Percentiles rank a stretch among this genome's conserved stretches.
Evolutionary conservation across 495 filamentous ascomycete genomes (phyloP).

Genomic region (Sabuloglossum arenarium): DNA sequence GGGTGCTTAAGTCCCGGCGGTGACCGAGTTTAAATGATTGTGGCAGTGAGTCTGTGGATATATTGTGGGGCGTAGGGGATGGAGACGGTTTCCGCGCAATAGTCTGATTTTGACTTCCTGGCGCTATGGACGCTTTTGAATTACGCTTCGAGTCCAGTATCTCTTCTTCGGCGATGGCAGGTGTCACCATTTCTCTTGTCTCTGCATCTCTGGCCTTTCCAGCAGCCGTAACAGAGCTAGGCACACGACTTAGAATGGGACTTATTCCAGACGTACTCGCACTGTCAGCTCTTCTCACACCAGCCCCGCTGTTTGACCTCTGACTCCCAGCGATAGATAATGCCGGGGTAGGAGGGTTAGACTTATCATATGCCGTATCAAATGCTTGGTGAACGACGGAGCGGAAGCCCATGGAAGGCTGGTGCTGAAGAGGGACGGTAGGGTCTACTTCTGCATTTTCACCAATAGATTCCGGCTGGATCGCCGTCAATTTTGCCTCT

Average conservation of each 20-base stretch:
- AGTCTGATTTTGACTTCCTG: not conserved
- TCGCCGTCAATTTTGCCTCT: conserved; percentile 5
- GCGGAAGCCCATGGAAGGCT: conserved; percentile 38
- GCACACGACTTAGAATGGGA: conserved; percentile 40
- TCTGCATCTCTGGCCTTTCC: conserved; percentile 4
- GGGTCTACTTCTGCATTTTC: not conserved
- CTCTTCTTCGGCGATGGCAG: conserved; percentile 32
- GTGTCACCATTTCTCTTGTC: conserved; percentile 23
- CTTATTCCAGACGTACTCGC: conserved; percentile 44
- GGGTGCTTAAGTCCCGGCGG: conserved; percentile 38
- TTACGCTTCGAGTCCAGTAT: conserved; percentile 5
- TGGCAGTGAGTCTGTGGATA: conserved; percentile 2
- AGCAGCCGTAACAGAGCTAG: conserved; percentile 19
- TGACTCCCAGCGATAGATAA: conserved; percentile 22
- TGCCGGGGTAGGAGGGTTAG: conserved; percentile 32
- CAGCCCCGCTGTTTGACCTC: conserved; percentile 13
- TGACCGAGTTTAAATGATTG: conserved; percentile 29
- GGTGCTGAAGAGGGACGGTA: conserved; percentile 24
- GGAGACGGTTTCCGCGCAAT: conserved; percentile 16
- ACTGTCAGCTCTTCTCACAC: conserved; percentile 37
- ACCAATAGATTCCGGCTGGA: not conserved
- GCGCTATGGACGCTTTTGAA: not conserved
- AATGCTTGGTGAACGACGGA: conserved; percentile 53
- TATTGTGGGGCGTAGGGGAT: conserved; percentile 13
- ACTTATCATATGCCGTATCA: conserved; percentile 25